phyloP scores from a whole-genome alignment of 768 basidiomycete genomes.

The Inosperma sp. region DNA sequence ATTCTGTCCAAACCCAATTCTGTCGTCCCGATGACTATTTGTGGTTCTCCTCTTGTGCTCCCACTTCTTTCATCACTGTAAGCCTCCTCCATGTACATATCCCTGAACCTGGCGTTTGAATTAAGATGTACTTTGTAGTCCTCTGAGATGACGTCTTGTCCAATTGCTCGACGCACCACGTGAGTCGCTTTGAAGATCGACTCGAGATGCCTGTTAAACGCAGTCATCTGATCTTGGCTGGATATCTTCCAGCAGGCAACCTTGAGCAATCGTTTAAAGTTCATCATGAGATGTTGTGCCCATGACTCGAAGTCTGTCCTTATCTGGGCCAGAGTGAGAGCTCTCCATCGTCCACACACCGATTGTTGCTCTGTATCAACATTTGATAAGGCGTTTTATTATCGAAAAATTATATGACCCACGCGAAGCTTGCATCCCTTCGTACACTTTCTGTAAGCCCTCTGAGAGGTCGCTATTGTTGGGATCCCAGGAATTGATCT shows the following conservation, averaged over 20 bases:
- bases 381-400: not conserved
- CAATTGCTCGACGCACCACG: conserved; percentile 23
- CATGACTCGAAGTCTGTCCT: conserved; percentile 19
- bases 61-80: conserved; percentile 19
- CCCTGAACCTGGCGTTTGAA: conserved; percentile 12
- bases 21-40: conserved; percentile 18
- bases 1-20: conserved; percentile 18
- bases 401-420: not conserved
- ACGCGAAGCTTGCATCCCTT: conserved; percentile 18
- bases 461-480: not conserved
- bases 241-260: conserved; percentile 15
- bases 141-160: conserved; percentile 26
- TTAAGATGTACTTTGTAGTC: conserved; percentile 19
- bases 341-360: conserved; percentile 23
- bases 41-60: not conserved
- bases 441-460: conserved; percentile 12
- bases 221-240: conserved; percentile 7
- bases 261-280: conserved; percentile 7
- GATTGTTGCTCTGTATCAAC: conserved; percentile 19
- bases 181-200: conserved; percentile 27
- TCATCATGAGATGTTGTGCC: conserved; percentile 9
- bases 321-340: conserved; percentile 19
- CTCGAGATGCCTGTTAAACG: conserved; percentile 22
- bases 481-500: conserved; percentile 16
- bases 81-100: conserved; percentile 22